These are phyloP conservation scores for Conringia planisiliqua DNA, from an alignment of 345 rosid genomes.

Conservation along the genomic window DNA sequence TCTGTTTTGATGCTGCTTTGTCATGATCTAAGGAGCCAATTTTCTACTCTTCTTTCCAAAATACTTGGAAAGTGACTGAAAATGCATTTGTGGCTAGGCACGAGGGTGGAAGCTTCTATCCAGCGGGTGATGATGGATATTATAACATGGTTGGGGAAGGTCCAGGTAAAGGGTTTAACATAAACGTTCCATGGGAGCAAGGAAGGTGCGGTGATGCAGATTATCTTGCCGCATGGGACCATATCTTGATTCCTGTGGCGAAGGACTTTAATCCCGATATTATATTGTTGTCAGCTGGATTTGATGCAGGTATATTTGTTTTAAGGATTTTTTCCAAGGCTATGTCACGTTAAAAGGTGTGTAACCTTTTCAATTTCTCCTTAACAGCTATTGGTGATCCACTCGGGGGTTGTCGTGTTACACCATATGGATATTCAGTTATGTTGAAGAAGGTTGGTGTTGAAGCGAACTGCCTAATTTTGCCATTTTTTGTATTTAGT, in stretches of 20 bases:
- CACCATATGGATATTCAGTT: constrained; percentile 80
- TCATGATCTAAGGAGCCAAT: neutral
- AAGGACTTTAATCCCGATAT: constrained; percentile 75
- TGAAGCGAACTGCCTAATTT: constrained; percentile 34
- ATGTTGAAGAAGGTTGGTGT: constrained; percentile 71
- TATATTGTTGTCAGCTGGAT: constrained; percentile 85
- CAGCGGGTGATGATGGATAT: constrained; percentile 68
- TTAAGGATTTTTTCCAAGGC: neutral
- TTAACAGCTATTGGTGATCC: constrained; percentile 79
- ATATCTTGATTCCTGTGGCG: constrained; percentile 77
- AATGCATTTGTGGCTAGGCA: constrained; percentile 47
- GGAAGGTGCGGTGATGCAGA: constrained; percentile 83
- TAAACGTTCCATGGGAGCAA: constrained; percentile 95
- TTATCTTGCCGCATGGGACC: constrained; percentile 92
- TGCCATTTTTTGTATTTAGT: constrained; percentile 53
- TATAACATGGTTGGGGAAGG: constrained; percentile 90
- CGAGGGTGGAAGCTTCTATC: constrained; percentile 80
- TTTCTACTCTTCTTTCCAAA: neutral
- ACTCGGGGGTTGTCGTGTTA: constrained; percentile 77
- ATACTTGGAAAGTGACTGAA: constrained; percentile 7
- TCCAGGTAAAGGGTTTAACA: constrained; percentile 83
- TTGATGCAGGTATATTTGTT: constrained; percentile 72
- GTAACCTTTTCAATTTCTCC: constrained; percentile 7
- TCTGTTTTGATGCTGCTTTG: neutral
- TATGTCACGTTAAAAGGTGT: neutral